These are phyloP conservation scores for Bretschneidera sinensis DNA, from an alignment of 345 rosid species.

Conservation along the genomic window DNA sequence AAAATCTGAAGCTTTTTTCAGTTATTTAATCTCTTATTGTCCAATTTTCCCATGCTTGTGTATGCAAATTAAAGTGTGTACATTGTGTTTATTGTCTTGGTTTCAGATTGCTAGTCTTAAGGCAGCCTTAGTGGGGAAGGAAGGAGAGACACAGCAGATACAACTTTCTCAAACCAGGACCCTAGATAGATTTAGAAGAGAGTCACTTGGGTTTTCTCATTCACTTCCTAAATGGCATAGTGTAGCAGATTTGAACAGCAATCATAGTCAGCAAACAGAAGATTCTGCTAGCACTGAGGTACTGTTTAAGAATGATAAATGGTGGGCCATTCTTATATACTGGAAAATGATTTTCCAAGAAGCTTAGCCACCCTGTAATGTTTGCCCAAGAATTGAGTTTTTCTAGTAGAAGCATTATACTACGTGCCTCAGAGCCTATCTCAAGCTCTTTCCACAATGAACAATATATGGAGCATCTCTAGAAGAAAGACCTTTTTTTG, in stretches of 20 bases:
- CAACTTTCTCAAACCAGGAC: constrained; percentile 34
- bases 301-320: no score
- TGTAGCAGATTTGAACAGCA: constrained; percentile 30
- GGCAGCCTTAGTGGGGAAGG: constrained; percentile 65
- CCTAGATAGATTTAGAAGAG: constrained; percentile 43
- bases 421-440: neutral
- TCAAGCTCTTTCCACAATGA: no score
- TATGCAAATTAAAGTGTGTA: no score
- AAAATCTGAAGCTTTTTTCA: neutral
- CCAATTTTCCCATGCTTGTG: neutral
- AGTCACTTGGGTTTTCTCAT: constrained; percentile 43
- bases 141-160: constrained; percentile 34
- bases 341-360: constrained; percentile 4
- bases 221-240: constrained; percentile 38
- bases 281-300: constrained; percentile 66
- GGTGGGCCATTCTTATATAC: no score
- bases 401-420: neutral
- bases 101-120: constrained; percentile 70
- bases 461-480: no score
- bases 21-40: neutral
- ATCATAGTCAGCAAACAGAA: constrained; percentile 41
- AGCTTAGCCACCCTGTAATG: neutral
- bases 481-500: no score
- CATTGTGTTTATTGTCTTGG: neutral
- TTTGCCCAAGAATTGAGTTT: neutral